Conservation (phyloP, 176 grass and related monocot genomes). For the Oryza punctata region DNA sequence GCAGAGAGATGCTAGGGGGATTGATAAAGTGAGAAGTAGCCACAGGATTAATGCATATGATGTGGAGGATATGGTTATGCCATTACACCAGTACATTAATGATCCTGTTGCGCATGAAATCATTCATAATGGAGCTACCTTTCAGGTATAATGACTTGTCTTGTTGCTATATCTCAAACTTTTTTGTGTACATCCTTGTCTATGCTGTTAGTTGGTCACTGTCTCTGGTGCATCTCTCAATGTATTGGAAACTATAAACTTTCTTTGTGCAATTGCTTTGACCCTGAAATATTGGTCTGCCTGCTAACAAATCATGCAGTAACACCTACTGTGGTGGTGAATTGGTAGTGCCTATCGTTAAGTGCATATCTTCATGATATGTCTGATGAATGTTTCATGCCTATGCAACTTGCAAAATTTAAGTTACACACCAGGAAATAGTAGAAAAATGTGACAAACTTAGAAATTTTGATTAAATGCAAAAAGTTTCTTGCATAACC, state of each 20-base stretch:
- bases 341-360: background rate
- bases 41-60: slow-evolving; percentile 68
- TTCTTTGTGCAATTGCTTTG: slow-evolving; percentile 1
- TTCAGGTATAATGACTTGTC: slow-evolving; percentile 68
- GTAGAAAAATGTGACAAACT: background rate
- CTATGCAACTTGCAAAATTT: background rate
- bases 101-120: slow-evolving; percentile 91
- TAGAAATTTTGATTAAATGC: background rate
- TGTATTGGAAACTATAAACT: background rate
- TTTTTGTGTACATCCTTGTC: background rate
- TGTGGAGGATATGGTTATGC: slow-evolving; percentile 91
- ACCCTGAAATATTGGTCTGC: background rate
- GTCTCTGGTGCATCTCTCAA: background rate
- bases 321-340: background rate
- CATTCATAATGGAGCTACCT: slow-evolving; percentile 94
- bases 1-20: slow-evolving; percentile 72
- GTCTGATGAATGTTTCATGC: slow-evolving; percentile 17
- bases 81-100: slow-evolving; percentile 83
- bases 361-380: background rate
- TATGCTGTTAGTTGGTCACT: slow-evolving; percentile 13
- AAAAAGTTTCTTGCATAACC: background rate
- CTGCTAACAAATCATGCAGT: background rate
- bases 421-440: background rate
- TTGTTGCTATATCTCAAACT: background rate
- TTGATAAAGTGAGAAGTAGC: slow-evolving; percentile 46